Conservation (phyloP, 805 yeast species). For the Candida nemodendra region DNA sequence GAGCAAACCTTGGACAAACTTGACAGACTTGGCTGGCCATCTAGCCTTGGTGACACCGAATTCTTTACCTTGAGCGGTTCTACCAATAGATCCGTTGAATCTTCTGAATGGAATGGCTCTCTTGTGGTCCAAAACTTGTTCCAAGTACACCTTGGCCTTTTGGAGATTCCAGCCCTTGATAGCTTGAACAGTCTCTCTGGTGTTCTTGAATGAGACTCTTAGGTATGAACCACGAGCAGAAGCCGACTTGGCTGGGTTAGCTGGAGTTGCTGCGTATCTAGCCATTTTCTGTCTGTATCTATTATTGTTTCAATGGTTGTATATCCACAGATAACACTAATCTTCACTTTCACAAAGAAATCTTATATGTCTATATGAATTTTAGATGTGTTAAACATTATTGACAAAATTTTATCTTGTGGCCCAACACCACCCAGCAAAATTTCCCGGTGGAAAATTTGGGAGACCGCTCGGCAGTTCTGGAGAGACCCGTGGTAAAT, state of each 20-base stretch:
- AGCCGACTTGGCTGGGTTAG: constrained; percentile 99
- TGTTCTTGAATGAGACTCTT: constrained; percentile 99
- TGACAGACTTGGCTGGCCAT: constrained; percentile 99
- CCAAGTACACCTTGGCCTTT: constrained; percentile 93
- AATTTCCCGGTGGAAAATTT: no score
- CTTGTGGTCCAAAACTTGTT: constrained; percentile 94
- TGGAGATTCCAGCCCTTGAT: constrained; percentile 96
- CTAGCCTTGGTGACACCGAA: constrained; percentile 99
- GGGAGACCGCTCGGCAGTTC: no score
- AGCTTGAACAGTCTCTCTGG: constrained; percentile 99
- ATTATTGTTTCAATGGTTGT: background rate
- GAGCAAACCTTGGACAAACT: constrained; percentile 90
- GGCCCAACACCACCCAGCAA: background rate
- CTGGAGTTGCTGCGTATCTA: constrained; percentile 99
- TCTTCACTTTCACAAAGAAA: background rate
- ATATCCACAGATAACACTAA: background rate
- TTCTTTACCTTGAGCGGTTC: constrained; percentile 99
- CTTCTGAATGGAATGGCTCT: constrained; percentile 99
- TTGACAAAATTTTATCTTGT: constrained; percentile 1
- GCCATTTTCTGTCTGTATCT: constrained; percentile 61
- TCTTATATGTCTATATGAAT: no score
- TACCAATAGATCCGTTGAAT: constrained; percentile 93
- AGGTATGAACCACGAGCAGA: constrained; percentile 99
- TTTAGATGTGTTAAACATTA: background rate
- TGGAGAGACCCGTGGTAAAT: no score